phyloP scores from a whole-genome alignment of 148 eudicot species.

The Rhododendron williamsianum region DNA sequence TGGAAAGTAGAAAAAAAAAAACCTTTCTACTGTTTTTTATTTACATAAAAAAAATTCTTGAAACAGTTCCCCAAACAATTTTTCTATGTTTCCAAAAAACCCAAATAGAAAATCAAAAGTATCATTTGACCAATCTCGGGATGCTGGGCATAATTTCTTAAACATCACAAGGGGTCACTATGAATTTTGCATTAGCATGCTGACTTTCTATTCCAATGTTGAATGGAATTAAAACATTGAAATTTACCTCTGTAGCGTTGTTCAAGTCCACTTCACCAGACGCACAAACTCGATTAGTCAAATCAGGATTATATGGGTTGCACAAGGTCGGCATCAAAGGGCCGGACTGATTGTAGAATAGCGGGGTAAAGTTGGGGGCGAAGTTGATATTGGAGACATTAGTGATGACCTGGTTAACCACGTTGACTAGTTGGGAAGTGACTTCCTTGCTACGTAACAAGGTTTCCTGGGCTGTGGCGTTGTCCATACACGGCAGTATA shows the following conservation, averaged over 20 bases:
- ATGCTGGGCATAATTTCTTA: background rate
- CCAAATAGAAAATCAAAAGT: background rate
- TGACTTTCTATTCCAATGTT: background rate
- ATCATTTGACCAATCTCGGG: background rate
- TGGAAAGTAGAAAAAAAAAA: background rate
- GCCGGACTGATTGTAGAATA: constrained; percentile 90
- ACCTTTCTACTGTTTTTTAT: background rate
- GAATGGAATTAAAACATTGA: background rate
- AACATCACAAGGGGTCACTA: background rate
- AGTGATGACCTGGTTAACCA: constrained; percentile 75
- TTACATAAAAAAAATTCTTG: background rate
- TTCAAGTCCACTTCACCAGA: constrained; percentile 59
- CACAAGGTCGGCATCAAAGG: constrained; percentile 67
- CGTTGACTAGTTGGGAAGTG: constrained; percentile 59
- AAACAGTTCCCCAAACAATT: background rate
- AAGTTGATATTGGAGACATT: constrained; percentile 77
- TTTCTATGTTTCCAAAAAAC: background rate
- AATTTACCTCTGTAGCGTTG: constrained; percentile 80
- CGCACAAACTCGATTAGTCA: constrained; percentile 48
- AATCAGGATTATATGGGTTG: constrained; percentile 63
- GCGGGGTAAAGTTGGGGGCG: constrained; percentile 51
- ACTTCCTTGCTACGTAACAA: constrained; percentile 69
- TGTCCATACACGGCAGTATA: constrained; percentile 83
- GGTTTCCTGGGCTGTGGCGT: constrained; percentile 74
- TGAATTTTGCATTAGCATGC: background rate